Base-by-base conservation (phyloP, 83 land plant species). In the Diphasiastrum complanatum region DNA sequence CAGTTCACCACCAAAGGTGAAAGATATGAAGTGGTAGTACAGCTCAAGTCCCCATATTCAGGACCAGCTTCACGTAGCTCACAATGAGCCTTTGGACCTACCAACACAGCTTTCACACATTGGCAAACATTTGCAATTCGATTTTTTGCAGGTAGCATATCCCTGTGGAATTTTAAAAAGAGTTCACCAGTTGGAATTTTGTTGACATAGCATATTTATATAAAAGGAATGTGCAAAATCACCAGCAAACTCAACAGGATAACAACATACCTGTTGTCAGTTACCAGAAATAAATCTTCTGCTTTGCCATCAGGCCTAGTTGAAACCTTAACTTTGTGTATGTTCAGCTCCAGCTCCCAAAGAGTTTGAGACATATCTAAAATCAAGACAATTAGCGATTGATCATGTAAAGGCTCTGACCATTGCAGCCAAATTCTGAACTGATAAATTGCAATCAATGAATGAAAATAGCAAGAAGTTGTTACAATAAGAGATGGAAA, bases 301-400 rank as follows among this genome's bases (percentile, higher is more conserved):
- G 78, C 86, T 51, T 74, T 69, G 12, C 81, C 91, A 74, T 91
- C 91, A 2, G 97, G 97, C 11, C 81, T 84, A 14, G 95, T 87
- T 18, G 85, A 84, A 19, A 79, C 87, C 68, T 87, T 91, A 20
- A 84, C 85, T 73, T 79, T 85, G 56, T 87, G 85, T 43, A 91
- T 83, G 0, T 72, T 47, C 32, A 87, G 83, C 72, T 91, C 97
- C 29, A 91, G 78, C 72, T 87, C 95, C 75, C 76, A 70, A 4
- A 91, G 83, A 34, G 76, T 80, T 24, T 83, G 81, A 16, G 90
- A 72, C 23, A 85, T 81, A 80, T 83, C 97, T 91, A 22, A 2
- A 4, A 48, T 5, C 11, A 34, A 68, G 34, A 24, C 45, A 52
- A 23, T 28, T 11, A 16, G 22, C 26, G 6, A 28, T 47, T 18